Conservation (phyloP, 2,329 filamentous ascomycete genomes). For the Harringtonia aguacate region DNA sequence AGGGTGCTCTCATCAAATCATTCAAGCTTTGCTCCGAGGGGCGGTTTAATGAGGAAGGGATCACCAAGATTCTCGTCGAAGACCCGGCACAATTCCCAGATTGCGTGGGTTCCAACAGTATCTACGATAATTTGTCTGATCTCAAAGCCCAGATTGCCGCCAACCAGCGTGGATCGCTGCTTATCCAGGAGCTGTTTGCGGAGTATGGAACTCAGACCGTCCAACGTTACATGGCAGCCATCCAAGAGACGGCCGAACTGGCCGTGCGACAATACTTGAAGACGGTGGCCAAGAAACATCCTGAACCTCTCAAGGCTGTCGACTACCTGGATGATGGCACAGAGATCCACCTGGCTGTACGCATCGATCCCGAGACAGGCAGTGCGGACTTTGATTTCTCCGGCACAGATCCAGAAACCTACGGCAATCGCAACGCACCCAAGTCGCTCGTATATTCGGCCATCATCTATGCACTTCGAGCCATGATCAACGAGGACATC, state of each 20-base stretch:
- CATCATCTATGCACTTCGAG: slow-evolving; percentile 78
- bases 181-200: slow-evolving; percentile 65
- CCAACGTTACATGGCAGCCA: slow-evolving; percentile 73
- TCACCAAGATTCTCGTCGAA: slow-evolving; percentile 58
- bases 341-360: slow-evolving; percentile 64
- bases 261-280: too few species aligned
- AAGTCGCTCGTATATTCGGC: slow-evolving; percentile 70
- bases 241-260: slow-evolving; percentile 69
- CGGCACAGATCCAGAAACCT: slow-evolving; percentile 66
- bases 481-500: slow-evolving; percentile 70
- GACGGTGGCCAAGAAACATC: too few species aligned
- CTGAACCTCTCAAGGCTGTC: slow-evolving; percentile 58
- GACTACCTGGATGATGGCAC: slow-evolving; percentile 86
- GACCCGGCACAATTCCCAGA: slow-evolving; percentile 67
- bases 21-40: slow-evolving; percentile 67
- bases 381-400: slow-evolving; percentile 69
- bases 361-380: slow-evolving; percentile 62
- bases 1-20: slow-evolving; percentile 53
- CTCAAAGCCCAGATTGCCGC: slow-evolving; percentile 80
- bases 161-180: slow-evolving; percentile 73
- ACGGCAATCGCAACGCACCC: slow-evolving; percentile 67
- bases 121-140: slow-evolving; percentile 77
- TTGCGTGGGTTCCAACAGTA: slow-evolving; percentile 67
- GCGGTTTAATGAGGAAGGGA: slow-evolving; percentile 66
- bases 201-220: slow-evolving; percentile 72